These are phyloP conservation scores for Pichiaceae sp. DNA, from an alignment of 1,139 yeast species.

Conservation along the genomic window DNA sequence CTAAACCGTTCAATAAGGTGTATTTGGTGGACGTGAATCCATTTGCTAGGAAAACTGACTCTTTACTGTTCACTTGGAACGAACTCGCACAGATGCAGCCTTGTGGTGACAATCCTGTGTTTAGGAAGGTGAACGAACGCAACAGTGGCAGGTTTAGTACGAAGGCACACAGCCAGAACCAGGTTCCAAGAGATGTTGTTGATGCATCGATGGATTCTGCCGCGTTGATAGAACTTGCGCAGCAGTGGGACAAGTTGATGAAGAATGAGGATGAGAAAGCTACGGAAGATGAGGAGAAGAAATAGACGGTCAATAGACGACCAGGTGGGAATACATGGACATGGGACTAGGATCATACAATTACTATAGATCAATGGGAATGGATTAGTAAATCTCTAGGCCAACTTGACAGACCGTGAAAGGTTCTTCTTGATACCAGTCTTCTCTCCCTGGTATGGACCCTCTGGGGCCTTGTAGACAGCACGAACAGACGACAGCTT, in stretches of 20 bases:
- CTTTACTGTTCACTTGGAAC: slow-evolving; percentile 76
- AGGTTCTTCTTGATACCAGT: slow-evolving; percentile 96
- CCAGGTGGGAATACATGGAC: too few relatives aligned
- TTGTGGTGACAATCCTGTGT: slow-evolving; percentile 27
- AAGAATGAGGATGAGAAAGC: slow-evolving; percentile 10
- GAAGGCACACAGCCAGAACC: slow-evolving; percentile 81
- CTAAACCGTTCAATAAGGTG: slow-evolving; percentile 60
- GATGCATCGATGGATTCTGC: slow-evolving; percentile 68
- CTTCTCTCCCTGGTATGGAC: slow-evolving; percentile 88
- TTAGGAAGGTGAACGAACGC: slow-evolving; percentile 63
- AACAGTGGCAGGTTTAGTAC: slow-evolving; percentile 67
- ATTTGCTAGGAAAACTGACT: slow-evolving; percentile 66
- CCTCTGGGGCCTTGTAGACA: slow-evolving; percentile 70
- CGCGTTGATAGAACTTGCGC: slow-evolving; percentile 56
- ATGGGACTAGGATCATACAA: too few relatives aligned
- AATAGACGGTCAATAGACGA: neutral
- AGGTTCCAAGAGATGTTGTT: slow-evolving; percentile 84
- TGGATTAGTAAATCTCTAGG: too few relatives aligned
- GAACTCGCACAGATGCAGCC: slow-evolving; percentile 41
- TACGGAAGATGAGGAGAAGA: slow-evolving; percentile 7
- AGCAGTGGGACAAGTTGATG: slow-evolving; percentile 43
- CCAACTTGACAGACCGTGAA: slow-evolving; percentile 76
- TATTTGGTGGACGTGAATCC: slow-evolving; percentile 82
- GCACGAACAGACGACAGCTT: slow-evolving; percentile 85
- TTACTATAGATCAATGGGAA: too few relatives aligned